phyloP scores from a whole-genome alignment of 1,284 basidiomycete genomes.

The Apiotrichum veenhuisii region DNA sequence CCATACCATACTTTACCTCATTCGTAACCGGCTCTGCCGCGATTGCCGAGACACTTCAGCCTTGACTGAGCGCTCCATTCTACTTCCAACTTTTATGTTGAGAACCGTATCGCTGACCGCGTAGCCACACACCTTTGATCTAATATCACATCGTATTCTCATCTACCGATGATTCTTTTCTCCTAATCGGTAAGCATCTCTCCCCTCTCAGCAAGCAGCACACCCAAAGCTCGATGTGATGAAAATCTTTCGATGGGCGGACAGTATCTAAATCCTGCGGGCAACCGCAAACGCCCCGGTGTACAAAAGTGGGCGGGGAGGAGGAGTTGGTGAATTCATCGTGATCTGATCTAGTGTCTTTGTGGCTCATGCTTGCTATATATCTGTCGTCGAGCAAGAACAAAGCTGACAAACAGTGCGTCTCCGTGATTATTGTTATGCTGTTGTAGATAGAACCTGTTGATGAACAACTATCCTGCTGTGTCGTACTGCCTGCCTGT shows the following conservation, averaged over 20 bases:
- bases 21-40: conserved; percentile 39
- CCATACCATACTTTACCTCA: conserved; percentile 47
- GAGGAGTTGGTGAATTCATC: conserved; percentile 44
- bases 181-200: not conserved
- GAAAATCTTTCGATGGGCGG: conserved; percentile 46
- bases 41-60: conserved; percentile 48
- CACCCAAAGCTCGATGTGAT: conserved; percentile 22
- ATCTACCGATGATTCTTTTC: not conserved
- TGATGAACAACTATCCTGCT: not conserved
- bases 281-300: conserved; percentile 40
- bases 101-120: not conserved
- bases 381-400: not conserved
- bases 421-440: no score
- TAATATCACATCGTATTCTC: not conserved
- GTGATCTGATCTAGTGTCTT: conserved; percentile 31
- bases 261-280: conserved; percentile 39
- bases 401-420: not conserved
- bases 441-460: no score
- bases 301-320: conserved; percentile 47
- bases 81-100: not conserved
- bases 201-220: not conserved
- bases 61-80: conserved; percentile 44
- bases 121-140: not conserved
- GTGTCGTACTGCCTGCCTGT: no score
- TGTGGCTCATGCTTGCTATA: not conserved